Base-by-base conservation (phyloP, 345 rosid species). In the Hibiscus trionum region DNA sequence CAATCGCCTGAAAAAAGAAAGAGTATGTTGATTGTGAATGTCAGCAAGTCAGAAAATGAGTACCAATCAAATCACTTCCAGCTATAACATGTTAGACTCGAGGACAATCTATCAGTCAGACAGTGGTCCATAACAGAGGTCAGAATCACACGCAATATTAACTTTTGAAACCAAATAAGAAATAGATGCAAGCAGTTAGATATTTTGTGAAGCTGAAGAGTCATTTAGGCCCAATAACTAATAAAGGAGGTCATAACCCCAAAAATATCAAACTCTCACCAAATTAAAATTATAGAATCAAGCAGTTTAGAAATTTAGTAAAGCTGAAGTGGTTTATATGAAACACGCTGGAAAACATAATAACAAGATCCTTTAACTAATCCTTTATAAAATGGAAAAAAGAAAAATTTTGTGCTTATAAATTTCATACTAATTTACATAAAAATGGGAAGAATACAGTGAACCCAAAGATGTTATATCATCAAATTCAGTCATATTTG, bases 1-100 rank as follows among this genome's bases (percentile, higher is more conserved):
- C 95, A 70, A 80, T 81, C 57, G 97, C 97, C 96, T 93, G 86
- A 74, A 86, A 68, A 68, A 66, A 60, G 50, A 16, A 77, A 76
- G 56, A 77, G 61, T 2, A 39, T 19, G 21, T 37, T 70, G 21
- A 44, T 72, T 46, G 14, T 26, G 61, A 46, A 8, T 17, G 21
- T 31, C 59, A 76, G 35, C 35, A 42, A 77, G 67, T 44, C 14
- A 8, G 44, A 58, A 31, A 72, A 64, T 33, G 52, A 65, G 29
- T 44, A 62, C 50, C 61, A 74, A 59, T 49, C 2, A 55, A 71
- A 73, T 37, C 4, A 19, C n/a, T 11, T 47, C 42, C 68, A 66
- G 6, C 44, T 3, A 46, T 24, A 53, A 67, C 61, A 10, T 10
- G 60, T 60, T 26, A 29, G 21, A 64, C 50, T 39, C 29, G 55